Evolutionary conservation across 805 yeast genomes (phyloP), one percentile per base, ranked within the genome.

Genomic region (Yarrowia divulgata): DNA sequence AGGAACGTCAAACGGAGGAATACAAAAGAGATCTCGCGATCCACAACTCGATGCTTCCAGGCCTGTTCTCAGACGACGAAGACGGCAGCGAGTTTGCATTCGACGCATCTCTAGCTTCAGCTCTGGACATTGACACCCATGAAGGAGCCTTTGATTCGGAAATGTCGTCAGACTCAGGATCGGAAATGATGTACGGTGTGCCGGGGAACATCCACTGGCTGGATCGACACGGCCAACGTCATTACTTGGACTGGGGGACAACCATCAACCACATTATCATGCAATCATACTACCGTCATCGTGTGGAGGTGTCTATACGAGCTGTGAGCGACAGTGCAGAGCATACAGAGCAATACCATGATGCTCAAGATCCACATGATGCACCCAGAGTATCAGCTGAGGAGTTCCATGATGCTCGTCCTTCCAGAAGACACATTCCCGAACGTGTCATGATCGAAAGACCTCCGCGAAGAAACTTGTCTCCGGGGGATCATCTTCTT

Each of bases 41-140:
- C 3, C 68, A 63, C 57, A 63, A 39, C 40, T 12, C 16, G 23
- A 35, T 63, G 57, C 19, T 63, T 8, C 68, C 68, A 3, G 68
- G 68, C 6, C 48, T 63, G 19, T 63, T 63, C 37, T 23, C 45
- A 3, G 67, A 62, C 14, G n/a, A 29, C 39, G 67, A 62, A 3
- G 55, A 62, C 3, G 55, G 48, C 23, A 35, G 48, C 35, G 67
- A 62, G 4, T 37, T 48, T 46, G 55, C 19, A 12, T 32, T 32
- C 39, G 64, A 57, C 39, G 49, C 49, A 6, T 57, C 64, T 8
- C 39, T 57, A 13, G 40, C 49, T 8, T 32, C 64, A n/a, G 49
- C 49, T 32, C n/a, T 57, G n/a, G 49, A 57, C 14, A 13, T 54
- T 10, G 43, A 35, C 5, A 37, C 43, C 37, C 35, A 42, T 42